Base-by-base conservation (phyloP, 2,329 filamentous ascomycete species). In the Aspergillus sclerotialis region DNA sequence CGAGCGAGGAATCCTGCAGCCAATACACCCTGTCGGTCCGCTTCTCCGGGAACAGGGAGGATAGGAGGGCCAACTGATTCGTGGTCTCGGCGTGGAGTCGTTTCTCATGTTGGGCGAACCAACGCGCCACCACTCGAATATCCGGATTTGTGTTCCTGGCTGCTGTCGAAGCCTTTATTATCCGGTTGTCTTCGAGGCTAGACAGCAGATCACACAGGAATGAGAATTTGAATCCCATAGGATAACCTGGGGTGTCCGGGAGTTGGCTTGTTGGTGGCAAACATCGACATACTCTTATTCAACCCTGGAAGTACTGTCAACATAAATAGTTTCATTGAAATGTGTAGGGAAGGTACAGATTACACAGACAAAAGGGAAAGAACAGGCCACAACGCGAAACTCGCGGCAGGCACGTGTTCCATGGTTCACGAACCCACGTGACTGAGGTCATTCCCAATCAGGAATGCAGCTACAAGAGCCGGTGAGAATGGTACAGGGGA, bases 11-110 rank as follows among this genome's bases (percentile, higher is more conserved):
- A 18, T 75, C 65, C 50, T 84, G 76, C 1, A 94, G 68, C 24
- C 70, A 73, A 54, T 89, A 94, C 2, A 90, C 83, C 17, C 86
- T 75, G 52, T 94, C 87, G 3, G 78, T 80, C 34, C 87, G 72
- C 44, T 73, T 79, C 42, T 88, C 80, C 0, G 88, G 86, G 0
- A 93, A 72, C 1, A 95, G 61, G 3, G 81, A 80, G 1, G 84
- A 89, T 0, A 94, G 65, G 2, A 94, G 63, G 2, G 84, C 81
- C 1, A 75, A 64, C 2, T 70, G 66, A 48, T 80, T 66, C 1
- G 75, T 76, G 17, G 72, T 67, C 6, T 74, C 62, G 0, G 69
- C 65, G 50, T 80, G 64, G 11, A 94, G 69, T 1, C 61, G 59
- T 11, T 60, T 57, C 4, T 75, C 74, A 53, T 94, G 75, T 1